Base-by-base conservation (phyloP, 2,329 filamentous ascomycete genomes). In the Ceratocystis eucalypticola region DNA sequence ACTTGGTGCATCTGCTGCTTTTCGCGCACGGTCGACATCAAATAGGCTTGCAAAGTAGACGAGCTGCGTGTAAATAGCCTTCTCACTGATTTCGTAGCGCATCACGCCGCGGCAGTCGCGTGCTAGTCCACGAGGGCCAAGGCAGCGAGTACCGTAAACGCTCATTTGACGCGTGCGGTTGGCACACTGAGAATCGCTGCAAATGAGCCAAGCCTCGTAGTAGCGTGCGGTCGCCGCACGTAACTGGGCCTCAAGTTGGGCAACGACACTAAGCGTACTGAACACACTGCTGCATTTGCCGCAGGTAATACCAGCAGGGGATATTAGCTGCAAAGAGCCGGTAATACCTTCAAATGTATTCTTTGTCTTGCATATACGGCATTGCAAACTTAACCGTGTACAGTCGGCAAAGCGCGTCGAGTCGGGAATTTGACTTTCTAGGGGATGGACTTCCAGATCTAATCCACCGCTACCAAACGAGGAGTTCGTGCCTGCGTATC, bases 401-500 rank as follows among this genome's bases (percentile, higher is more conserved):
- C 91, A 91, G 72, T 92, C 85, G 71, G 87, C 85, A 77, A 96
- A 99, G 67, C 94, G 90, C 62, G 96, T 84, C 33, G 88, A 85
- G 73, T 99, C 94, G 1, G 93, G 90, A 69, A 97, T 91, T 73
- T 96, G 94, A 5, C 89, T 94, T 76, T 99, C 94, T 1, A 99
- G 83, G 0, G 93, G 92, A 73, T 92, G 88, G 70, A 99, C 90
- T 72, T 93, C 88, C 28, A 84, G 78, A 70, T 87, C 85, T 8
- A 44, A 17, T 5, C 50, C 64, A 20, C 46, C 46, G 57, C 63
- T 28, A 1, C 45, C 30, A 25, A 41, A 65, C 53, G 76, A 77
- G 15, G 79, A 80, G 71, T 76, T 75, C 28, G 72, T 75, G 1
- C 75, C 75, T 69, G 82, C 86, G 75, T 97, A 99, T 71, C 94